phyloP scores from a whole-genome alignment of 192 early-diverging fungal species.

The Geranomyces variabilis region DNA sequence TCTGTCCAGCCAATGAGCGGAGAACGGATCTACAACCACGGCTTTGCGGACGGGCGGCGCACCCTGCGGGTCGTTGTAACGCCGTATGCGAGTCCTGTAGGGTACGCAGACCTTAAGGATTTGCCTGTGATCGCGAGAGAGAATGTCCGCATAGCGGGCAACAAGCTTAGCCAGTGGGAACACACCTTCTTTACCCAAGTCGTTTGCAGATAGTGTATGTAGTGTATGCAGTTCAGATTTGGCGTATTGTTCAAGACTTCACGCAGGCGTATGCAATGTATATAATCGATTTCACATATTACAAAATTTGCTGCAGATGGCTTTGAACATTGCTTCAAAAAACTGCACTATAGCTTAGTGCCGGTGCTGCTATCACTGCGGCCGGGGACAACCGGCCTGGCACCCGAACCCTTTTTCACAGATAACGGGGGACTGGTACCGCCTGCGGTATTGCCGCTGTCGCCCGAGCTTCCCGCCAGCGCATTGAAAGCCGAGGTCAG shows the following conservation, averaged over 20 bases:
- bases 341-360: neutral
- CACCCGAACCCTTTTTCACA: no score
- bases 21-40: neutral
- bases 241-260: no score
- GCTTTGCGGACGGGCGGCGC: neutral
- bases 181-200: neutral
- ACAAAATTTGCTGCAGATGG: no score
- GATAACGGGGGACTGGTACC: neutral
- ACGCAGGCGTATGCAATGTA: no score
- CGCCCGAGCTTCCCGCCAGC: neutral
- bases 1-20: neutral
- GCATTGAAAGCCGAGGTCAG: conserved; percentile 26
- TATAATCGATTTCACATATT: no score
- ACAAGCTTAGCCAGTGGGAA: neutral
- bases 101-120: neutral
- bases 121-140: neutral
- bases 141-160: neutral
- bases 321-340: no score
- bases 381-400: no score
- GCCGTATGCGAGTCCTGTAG: neutral
- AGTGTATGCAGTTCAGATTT: no score
- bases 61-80: neutral
- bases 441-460: neutral
- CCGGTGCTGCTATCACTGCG: neutral
- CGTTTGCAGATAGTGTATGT: conserved; percentile 1